phyloP scores from a whole-genome alignment of 129 eudicot genomes.

The Centella asiatica region DNA sequence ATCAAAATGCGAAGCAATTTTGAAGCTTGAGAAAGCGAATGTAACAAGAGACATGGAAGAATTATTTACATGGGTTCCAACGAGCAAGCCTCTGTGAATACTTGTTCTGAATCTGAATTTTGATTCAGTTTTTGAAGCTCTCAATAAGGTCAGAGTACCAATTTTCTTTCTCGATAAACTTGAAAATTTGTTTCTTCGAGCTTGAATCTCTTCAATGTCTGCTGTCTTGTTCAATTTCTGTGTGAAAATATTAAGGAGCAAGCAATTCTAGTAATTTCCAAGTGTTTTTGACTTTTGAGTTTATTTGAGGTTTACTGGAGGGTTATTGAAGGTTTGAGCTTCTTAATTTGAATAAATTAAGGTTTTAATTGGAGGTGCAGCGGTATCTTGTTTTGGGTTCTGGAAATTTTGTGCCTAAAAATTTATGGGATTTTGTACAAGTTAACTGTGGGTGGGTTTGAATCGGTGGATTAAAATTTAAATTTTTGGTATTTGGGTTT shows the following conservation, averaged over 20 bases:
- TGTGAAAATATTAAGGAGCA: slow-evolving; percentile 7
- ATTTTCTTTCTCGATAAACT: slow-evolving; percentile 17
- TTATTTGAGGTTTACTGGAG: slow-evolving; percentile 14
- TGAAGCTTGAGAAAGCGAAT: slow-evolving; percentile 3
- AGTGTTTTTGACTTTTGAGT: slow-evolving; percentile 24
- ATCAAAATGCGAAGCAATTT: slow-evolving; percentile 24
- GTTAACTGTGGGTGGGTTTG: slow-evolving; percentile 1
- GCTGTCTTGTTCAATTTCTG: slow-evolving; percentile 25
- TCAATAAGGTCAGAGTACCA: slow-evolving; percentile 30
- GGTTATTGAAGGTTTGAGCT: slow-evolving; percentile 14
- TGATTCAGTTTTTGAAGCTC: slow-evolving; percentile 13
- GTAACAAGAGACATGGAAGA: slow-evolving; percentile 10
- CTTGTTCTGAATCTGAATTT: slow-evolving; percentile 32
- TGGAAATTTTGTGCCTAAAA: background rate
- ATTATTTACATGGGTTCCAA: slow-evolving; percentile 20
- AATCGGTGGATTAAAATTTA: slow-evolving; percentile 22
- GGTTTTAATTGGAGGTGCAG: slow-evolving; percentile 31
- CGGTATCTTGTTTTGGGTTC: slow-evolving; percentile 14
- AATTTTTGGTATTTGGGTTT: slow-evolving; percentile 36
- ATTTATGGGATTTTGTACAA: slow-evolving; percentile 10
- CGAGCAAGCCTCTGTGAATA: slow-evolving; percentile 18
- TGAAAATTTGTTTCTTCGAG: slow-evolving; percentile 20
- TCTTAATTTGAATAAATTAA: slow-evolving; percentile 12
- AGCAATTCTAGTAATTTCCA: slow-evolving; percentile 15
- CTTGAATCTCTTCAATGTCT: slow-evolving; percentile 19